A percentile compares a stretch with the other conserved stretches of the same genome.
Evolutionary conservation across 345 rosid genomes (phyloP).

Genomic region (Pistacia atlantica): DNA sequence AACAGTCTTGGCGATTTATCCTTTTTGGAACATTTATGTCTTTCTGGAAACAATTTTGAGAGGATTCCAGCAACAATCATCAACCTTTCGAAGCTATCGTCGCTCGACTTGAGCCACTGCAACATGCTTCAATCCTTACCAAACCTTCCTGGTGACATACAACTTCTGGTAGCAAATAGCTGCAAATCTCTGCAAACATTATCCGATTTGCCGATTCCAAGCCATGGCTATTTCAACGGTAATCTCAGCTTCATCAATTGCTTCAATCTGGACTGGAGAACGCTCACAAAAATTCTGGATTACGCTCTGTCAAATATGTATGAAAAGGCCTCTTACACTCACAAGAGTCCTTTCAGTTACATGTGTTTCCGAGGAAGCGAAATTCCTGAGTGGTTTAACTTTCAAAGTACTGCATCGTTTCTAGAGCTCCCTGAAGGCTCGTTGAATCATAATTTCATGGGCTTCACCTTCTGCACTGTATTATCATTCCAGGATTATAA

Average conservation of each 20-base stretch:
- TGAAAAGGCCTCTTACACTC: too few relatives aligned
- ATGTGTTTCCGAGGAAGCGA: background rate
- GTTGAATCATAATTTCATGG: background rate
- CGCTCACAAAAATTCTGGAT: background rate
- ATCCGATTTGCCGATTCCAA: background rate
- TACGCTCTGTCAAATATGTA: conserved; percentile 12
- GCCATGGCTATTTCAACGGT: background rate
- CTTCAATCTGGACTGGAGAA: background rate
- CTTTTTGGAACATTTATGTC: conserved; percentile 21
- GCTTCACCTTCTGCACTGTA: background rate
- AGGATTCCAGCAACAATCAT: background rate
- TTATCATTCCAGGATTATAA: background rate
- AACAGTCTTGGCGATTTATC: background rate
- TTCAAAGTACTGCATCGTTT: background rate
- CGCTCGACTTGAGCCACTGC: conserved; percentile 12
- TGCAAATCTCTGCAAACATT: background rate
- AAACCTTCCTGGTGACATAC: conserved; percentile 25
- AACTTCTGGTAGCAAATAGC: background rate
- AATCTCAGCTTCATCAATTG: conserved; percentile 25
- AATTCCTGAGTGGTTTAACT: background rate
- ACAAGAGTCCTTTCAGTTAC: too few relatives aligned
- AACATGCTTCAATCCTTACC: conserved; percentile 37
- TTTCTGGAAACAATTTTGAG: conserved; percentile 18
- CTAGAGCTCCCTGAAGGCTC: background rate
- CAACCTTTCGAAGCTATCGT: background rate